Percentiles rank a stretch among this genome's conserved stretches.
phyloP scores from a whole-genome alignment of 495 filamentous ascomycete species.

The Talaromyces wortmannii region DNA sequence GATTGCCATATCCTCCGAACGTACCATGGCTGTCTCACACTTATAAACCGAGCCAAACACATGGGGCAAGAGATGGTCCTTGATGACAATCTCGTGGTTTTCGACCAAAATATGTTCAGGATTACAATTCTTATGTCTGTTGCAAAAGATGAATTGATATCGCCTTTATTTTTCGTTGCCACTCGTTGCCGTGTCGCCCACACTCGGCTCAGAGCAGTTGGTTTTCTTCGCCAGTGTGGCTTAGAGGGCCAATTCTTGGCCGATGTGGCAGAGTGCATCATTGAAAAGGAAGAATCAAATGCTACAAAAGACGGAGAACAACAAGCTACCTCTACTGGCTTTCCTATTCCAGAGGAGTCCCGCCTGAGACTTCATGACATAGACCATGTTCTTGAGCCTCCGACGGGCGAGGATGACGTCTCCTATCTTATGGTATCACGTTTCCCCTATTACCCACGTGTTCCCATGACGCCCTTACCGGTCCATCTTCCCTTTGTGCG shows the following conservation, averaged over 20 bases:
- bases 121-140: background rate
- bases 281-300: background rate
- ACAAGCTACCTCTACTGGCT: background rate
- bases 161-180: conserved; percentile 1
- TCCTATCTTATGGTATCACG: background rate
- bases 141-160: background rate
- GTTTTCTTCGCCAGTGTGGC: background rate
- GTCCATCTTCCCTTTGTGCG: background rate
- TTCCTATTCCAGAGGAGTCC: background rate
- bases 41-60: background rate
- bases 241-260: background rate
- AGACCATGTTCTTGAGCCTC: too few species aligned
- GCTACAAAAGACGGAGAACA: background rate
- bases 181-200: background rate
- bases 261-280: background rate
- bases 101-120: conserved; percentile 1
- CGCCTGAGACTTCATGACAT: background rate
- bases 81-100: background rate
- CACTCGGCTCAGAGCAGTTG: background rate
- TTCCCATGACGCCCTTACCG: background rate
- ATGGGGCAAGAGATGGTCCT: conserved; percentile 1
- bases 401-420: background rate
- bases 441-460: background rate
- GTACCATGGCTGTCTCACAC: background rate
- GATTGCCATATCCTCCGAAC: conserved; percentile 2